phyloP scores from a whole-genome alignment of 805 yeast species.

The Lipomyces starkeyi region DNA sequence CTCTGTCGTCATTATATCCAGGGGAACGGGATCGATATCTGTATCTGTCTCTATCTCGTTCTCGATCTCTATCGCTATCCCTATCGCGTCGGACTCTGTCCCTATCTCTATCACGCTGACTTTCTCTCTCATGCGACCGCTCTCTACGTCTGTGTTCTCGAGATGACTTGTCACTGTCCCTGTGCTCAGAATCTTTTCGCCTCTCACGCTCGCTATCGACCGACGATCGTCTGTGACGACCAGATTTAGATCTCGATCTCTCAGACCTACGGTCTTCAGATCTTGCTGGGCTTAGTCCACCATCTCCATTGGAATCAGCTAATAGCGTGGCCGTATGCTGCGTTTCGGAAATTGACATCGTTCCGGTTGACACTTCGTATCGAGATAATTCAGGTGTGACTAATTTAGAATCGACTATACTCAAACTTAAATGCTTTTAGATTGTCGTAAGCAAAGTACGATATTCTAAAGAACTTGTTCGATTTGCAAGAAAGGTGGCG shows the following conservation, averaged over 20 bases:
- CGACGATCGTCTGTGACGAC: conserved; percentile 18
- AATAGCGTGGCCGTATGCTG: background rate
- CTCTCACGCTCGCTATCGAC: conserved; percentile 20
- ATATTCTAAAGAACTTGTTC: background rate
- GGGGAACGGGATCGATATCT: conserved; percentile 26
- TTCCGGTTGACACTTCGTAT: background rate
- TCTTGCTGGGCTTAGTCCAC: conserved; percentile 10
- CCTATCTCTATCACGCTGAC: conserved; percentile 1
- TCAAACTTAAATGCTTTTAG: background rate
- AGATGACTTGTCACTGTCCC: conserved; percentile 21
- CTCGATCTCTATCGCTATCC: conserved; percentile 26
- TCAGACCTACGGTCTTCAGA: conserved; percentile 15
- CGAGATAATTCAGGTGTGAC: background rate
- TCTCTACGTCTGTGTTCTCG: conserved; percentile 27
- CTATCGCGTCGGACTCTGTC: conserved; percentile 21
- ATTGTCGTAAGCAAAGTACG: background rate
- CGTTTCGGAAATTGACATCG: conserved; percentile 3
- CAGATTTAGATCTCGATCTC: conserved; percentile 22
- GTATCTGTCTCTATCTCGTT: conserved; percentile 21
- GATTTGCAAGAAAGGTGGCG: background rate
- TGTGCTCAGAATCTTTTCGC: conserved; percentile 9
- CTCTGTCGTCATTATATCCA: conserved; percentile 15
- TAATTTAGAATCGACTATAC: background rate
- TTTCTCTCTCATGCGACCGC: conserved; percentile 21
- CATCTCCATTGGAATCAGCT: background rate